Conservation (phyloP, 345 rosid genomes). For the Lumnitzera racemosa region DNA sequence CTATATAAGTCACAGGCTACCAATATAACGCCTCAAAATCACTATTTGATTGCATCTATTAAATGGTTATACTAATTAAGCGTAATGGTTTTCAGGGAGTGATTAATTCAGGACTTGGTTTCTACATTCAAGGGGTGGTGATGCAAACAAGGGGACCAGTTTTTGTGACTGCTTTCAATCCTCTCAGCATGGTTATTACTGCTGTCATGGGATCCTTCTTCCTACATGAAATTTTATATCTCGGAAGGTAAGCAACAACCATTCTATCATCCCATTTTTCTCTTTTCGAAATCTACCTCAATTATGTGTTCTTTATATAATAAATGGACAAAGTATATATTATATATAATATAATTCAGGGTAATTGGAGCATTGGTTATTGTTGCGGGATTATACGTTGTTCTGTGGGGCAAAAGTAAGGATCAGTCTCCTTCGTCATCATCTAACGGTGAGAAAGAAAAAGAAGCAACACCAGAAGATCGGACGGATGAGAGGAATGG, state of each 20-base stretch:
- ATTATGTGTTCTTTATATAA: too few relatives aligned
- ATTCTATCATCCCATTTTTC: neutral
- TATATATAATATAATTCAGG: slow-evolving; percentile 19
- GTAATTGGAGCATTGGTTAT: slow-evolving; percentile 56
- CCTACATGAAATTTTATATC: slow-evolving; percentile 34
- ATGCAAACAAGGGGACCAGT: slow-evolving; percentile 61
- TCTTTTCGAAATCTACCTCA: too few relatives aligned
- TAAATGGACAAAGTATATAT: neutral
- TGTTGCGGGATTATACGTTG: slow-evolving; percentile 57
- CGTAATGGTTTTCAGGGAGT: slow-evolving; percentile 37
- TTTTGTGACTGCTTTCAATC: slow-evolving; percentile 60
- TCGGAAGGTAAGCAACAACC: slow-evolving; percentile 36
- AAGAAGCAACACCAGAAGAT: neutral
- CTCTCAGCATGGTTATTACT: slow-evolving; percentile 52
- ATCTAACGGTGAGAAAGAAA: slow-evolving; percentile 7
- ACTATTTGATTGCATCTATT: neutral
- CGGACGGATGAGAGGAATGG: neutral
- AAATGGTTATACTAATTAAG: neutral
- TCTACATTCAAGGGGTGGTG: slow-evolving; percentile 46
- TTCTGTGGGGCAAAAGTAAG: slow-evolving; percentile 76
- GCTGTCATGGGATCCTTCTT: slow-evolving; percentile 49
- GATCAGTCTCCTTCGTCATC: slow-evolving; percentile 22
- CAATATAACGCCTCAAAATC: neutral
- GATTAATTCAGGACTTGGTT: slow-evolving; percentile 42
- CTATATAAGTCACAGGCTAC: too few relatives aligned